These are phyloP conservation scores for Plasmodium falciparum DNA, from an alignment of 169 alveolate genomes.

Conservation along the genomic window DNA sequence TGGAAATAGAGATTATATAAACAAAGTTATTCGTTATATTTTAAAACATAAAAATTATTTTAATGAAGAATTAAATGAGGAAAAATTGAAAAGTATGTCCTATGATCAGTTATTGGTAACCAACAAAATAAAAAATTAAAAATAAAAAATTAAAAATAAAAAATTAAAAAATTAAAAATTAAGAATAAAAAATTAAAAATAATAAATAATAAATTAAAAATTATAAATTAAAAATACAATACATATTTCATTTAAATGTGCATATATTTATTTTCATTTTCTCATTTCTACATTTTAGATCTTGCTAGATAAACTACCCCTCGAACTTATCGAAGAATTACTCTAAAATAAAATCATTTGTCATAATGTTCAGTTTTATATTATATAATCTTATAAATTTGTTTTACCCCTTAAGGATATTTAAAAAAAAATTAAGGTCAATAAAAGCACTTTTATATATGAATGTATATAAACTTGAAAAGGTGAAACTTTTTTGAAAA, in stretches of 20 bases:
- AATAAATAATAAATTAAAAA: neutral
- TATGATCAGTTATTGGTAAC: constrained; percentile 69
- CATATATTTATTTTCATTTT: neutral
- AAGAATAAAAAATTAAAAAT: neutral
- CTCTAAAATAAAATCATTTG: neutral
- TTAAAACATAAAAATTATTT: constrained; percentile 31
- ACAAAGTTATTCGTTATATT: constrained; percentile 47
- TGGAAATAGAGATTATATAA: constrained; percentile 27
- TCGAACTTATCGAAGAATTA: constrained; percentile 18
- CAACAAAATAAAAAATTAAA: neutral
- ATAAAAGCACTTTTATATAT: too few species aligned
- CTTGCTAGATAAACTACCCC: constrained; percentile 26
- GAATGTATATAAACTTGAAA: too few species aligned
- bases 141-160: neutral
- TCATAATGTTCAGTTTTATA: too few species aligned
- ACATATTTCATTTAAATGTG: neutral
- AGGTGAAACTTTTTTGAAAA: too few species aligned
- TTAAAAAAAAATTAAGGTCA: too few species aligned
- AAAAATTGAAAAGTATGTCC: constrained; percentile 31
- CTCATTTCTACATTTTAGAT: neutral
- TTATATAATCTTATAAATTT: neutral
- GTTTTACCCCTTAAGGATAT: too few species aligned
- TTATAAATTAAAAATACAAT: too few species aligned
- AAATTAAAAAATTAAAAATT: neutral
- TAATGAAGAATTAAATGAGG: constrained; percentile 45